Conservation (phyloP, 2,329 filamentous ascomycete species). For the Stemphylium vesicarium region DNA sequence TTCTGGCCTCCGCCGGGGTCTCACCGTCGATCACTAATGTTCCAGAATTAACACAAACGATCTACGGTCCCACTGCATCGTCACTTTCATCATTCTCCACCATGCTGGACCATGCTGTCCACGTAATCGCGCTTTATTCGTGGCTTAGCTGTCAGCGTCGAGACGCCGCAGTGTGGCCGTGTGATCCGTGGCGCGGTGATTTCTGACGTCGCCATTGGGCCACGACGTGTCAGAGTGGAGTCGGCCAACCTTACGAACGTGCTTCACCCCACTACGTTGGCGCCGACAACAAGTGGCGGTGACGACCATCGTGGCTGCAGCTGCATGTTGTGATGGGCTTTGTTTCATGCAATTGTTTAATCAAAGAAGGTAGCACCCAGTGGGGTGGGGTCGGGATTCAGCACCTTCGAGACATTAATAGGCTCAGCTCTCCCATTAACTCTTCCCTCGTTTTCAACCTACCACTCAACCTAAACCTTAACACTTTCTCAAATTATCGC, state of each 20-base stretch:
- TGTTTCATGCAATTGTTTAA: background rate
- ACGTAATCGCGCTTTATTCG: slow-evolving; percentile 9
- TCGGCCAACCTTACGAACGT: slow-evolving; percentile 1
- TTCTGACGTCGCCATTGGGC: background rate
- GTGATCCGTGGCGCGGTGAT: background rate
- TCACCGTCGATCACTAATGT: too few relatives aligned
- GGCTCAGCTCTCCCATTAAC: background rate
- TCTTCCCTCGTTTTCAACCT: background rate
- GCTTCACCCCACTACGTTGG: background rate
- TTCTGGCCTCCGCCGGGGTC: too few relatives aligned
- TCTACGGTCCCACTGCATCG: background rate
- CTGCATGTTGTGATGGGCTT: background rate
- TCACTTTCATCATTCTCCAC: background rate
- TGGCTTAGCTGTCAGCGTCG: slow-evolving; percentile 2
- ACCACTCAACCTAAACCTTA: background rate
- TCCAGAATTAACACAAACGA: background rate
- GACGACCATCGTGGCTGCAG: slow-evolving; percentile 9
- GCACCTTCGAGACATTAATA: background rate
- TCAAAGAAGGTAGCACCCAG: background rate
- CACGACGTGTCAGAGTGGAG: background rate
- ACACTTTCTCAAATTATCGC: background rate
- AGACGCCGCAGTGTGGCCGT: slow-evolving; percentile 4
- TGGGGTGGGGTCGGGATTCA: background rate
- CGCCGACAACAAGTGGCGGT: slow-evolving; percentile 8
- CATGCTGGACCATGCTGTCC: background rate